Conservation (phyloP, 768 basidiomycete species). For the Lactarius trivialis region DNA sequence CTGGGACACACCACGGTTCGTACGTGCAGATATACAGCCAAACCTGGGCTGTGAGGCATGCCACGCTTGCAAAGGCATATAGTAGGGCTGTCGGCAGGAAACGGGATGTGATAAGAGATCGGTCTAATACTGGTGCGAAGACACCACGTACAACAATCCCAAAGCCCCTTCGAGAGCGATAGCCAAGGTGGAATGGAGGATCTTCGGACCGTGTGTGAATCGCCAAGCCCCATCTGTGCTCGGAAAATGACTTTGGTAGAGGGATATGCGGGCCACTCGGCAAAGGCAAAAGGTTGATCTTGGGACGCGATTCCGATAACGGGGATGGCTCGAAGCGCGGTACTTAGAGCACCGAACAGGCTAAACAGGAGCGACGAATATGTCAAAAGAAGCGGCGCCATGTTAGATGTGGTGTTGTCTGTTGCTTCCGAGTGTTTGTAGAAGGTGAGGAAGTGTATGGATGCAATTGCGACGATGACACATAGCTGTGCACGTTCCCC, state of each 20-base stretch:
- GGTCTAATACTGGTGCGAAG: neutral
- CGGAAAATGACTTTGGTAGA: neutral
- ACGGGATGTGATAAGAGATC: neutral
- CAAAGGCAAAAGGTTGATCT: neutral
- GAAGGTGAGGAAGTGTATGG: neutral
- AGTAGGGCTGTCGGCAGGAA: neutral
- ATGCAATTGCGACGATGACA: neutral
- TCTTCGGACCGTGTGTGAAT: neutral
- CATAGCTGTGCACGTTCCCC: neutral
- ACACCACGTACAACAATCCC: slow-evolving; percentile 1
- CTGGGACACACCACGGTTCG: neutral
- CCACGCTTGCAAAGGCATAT: neutral
- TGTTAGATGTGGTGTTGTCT: neutral
- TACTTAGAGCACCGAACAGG: slow-evolving; percentile 10
- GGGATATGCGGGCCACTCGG: neutral
- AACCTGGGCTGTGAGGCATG: slow-evolving; percentile 1
- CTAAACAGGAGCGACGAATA: slow-evolving; percentile 12
- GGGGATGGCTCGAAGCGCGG: neutral
- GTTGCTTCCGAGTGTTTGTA: slow-evolving; percentile 8
- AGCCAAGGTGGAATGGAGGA: neutral
- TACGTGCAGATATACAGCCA: slow-evolving; percentile 6
- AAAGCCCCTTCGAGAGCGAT: neutral
- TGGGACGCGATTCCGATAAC: neutral
- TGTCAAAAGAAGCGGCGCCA: neutral
- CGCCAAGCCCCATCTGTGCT: neutral